phyloP scores from a whole-genome alignment of 345 rosid genomes.

The Zanthoxylum bungeanum region DNA sequence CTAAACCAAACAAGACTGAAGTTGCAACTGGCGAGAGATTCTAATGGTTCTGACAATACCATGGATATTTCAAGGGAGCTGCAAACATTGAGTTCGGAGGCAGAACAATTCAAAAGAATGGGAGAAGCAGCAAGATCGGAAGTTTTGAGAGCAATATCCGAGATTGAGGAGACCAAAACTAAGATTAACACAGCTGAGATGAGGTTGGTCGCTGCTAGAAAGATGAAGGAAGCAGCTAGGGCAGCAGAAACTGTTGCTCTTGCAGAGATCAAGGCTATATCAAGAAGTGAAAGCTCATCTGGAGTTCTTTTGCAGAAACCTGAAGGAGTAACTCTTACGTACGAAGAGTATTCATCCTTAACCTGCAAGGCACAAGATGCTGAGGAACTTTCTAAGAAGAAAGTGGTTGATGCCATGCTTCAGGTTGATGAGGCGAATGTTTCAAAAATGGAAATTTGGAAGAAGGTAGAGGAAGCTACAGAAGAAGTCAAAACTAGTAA shows the following conservation, averaged over 20 bases:
- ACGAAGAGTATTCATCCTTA: constrained; percentile 61
- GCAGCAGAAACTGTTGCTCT: constrained; percentile 84
- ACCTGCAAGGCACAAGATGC: constrained; percentile 54
- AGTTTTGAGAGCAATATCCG: constrained; percentile 61
- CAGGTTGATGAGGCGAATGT: constrained; percentile 62
- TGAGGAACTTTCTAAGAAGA: constrained; percentile 49
- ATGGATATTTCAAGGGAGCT: constrained; percentile 53
- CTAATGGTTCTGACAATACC: constrained; percentile 33
- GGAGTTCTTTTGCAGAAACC: no score
- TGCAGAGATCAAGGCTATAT: constrained; percentile 69
- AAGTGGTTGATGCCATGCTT: constrained; percentile 49
- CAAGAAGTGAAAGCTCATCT: constrained; percentile 24
- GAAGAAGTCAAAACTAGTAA: constrained; percentile 59
- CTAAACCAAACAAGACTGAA: constrained; percentile 43
- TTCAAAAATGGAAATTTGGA: constrained; percentile 47
- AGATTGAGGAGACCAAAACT: constrained; percentile 56
- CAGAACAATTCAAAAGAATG: constrained; percentile 56
- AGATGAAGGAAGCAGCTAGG: constrained; percentile 90
- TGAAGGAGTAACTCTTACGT: constrained; percentile 55
- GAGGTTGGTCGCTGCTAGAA: constrained; percentile 71
- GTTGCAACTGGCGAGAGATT: constrained; percentile 40
- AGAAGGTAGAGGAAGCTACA: constrained; percentile 54
- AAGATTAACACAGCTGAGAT: constrained; percentile 72
- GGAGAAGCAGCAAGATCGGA: constrained; percentile 57
- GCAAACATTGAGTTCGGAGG: constrained; percentile 61